These are phyloP conservation scores for Hibiscus trionum DNA, from an alignment of 345 rosid species.

Conservation along the genomic window DNA sequence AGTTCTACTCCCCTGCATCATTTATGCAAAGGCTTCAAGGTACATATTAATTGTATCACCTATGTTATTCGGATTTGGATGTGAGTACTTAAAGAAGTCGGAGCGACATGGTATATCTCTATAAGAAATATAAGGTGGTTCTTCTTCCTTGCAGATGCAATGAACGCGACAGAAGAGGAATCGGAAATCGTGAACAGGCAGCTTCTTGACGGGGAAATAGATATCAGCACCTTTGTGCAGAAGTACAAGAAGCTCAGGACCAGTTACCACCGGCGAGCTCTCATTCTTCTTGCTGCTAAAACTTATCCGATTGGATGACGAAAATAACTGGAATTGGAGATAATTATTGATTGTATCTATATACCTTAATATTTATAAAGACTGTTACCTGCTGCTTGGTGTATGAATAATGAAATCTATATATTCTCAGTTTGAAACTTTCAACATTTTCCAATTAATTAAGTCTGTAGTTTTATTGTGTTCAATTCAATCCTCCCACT, in stretches of 20 bases:
- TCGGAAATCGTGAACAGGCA: conserved; percentile 57
- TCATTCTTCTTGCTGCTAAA: conserved; percentile 65
- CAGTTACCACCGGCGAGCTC: conserved; percentile 62
- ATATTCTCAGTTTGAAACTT: background rate
- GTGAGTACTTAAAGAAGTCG: background rate
- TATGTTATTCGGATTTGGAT: background rate
- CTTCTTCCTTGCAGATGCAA: conserved; percentile 44
- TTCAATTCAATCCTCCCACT: background rate
- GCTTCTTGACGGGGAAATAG: conserved; percentile 63
- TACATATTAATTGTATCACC: conserved; percentile 8
- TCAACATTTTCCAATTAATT: background rate
- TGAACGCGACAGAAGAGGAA: conserved; percentile 66
- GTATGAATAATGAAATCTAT: conserved; percentile 6
- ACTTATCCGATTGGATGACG: conserved; percentile 35
- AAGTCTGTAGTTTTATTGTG: background rate
- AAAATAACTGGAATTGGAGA: background rate
- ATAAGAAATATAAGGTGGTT: conserved; percentile 3
- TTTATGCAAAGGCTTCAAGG: conserved; percentile 75
- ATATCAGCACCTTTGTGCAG: conserved; percentile 49
- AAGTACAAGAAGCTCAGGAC: conserved; percentile 73
- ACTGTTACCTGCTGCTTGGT: background rate
- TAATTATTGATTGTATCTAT: background rate
- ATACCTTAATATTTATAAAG: background rate
- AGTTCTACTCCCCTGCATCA: conserved; percentile 58
- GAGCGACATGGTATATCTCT: no score